Evolutionary conservation across 2,329 filamentous ascomycete species (phyloP), one percentile per base, ranked within the genome.

Genomic region (Pleomassaria siparia): DNA sequence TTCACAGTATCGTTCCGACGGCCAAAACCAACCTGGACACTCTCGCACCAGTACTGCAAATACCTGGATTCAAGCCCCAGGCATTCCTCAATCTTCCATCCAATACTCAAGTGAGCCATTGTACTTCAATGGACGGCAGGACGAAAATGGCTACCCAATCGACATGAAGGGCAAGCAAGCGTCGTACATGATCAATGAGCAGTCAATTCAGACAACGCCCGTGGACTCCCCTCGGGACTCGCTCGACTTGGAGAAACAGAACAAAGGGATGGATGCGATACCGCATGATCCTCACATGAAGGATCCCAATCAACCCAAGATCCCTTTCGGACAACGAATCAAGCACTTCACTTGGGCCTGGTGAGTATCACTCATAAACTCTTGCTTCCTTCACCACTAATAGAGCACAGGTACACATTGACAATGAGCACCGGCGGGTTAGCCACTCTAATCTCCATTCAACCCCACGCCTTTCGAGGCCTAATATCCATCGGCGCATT

Each of bases 401-500:
- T 10, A 4, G 12, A 4, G 11, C n/a, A 20, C 10, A 37, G 35
- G 35, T 77, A 74, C 54, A 76, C 74, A 0, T 59, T 73, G 43
- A 74, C 75, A 11, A 78, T 79, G 74, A 66, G 70, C 15, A 78
- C 75, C 1, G 76, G 76, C 16, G 76, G 75, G 37, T 62, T 79
- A 13, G 66, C 73, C 12, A 68, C 76, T 1, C 62, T 78, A 11
- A 68, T 78, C 22, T 60, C 70, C 3, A 62, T 72, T 25, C 66
- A 74, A 35, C 76, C 75, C 0, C 74, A 74, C 46, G 49, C 58
- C 1, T 82, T 81, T 54, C 57, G 59, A 0, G 79, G 79, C 16
- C 72, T 82, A 13, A 67, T 74, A 47, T 74, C 70, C 7, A 77
- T 82, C 45, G 80, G 79, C 16, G 76, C 77, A 22, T 55, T 76